phyloP scores from a whole-genome alignment of 139 green algal species.

The Chlamydomonas sp. region DNA sequence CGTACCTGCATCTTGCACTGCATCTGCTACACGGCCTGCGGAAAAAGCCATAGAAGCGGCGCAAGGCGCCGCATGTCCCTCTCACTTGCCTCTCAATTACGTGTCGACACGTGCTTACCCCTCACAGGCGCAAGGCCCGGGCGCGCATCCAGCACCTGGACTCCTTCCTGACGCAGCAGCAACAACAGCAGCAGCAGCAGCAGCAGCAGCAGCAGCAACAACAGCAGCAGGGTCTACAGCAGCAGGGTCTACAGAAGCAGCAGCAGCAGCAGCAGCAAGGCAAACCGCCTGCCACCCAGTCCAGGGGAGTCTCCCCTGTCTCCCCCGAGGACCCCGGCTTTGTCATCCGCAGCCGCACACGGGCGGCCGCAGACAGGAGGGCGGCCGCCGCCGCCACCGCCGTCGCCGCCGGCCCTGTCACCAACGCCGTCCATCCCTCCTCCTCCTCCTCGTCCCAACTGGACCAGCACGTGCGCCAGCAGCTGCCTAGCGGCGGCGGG shows the following conservation, averaged over 20 bases:
- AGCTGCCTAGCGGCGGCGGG: too few species aligned
- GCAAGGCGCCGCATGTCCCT: too few species aligned
- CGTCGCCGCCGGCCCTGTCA: too few species aligned
- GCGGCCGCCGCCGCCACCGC: too few species aligned
- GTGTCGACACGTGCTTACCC: neutral
- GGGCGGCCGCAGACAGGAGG: too few species aligned
- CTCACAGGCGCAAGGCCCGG: conserved; percentile 1
- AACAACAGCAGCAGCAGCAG: neutral
- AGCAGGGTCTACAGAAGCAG: neutral
- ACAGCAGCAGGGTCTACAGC: neutral
- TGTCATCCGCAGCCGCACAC: neutral
- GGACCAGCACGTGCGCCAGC: too few species aligned
- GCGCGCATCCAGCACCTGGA: neutral
- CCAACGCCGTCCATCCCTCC: too few species aligned
- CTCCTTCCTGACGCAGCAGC: neutral
- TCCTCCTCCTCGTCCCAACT: too few species aligned
- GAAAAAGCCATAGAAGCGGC: too few species aligned
- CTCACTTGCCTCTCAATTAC: neutral
- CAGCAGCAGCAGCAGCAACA: neutral
- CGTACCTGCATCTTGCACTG: neutral
- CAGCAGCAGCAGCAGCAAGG: neutral
- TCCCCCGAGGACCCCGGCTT: too few species aligned
- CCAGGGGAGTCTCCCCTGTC: neutral
- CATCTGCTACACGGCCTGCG: neutral
- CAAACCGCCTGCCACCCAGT: neutral